A percentile compares a stretch with the other conserved stretches of the same genome.
Evolutionary conservation across 2,329 filamentous ascomycete genomes (phyloP).

Genomic region (Aureobasidium mangrovei): DNA sequence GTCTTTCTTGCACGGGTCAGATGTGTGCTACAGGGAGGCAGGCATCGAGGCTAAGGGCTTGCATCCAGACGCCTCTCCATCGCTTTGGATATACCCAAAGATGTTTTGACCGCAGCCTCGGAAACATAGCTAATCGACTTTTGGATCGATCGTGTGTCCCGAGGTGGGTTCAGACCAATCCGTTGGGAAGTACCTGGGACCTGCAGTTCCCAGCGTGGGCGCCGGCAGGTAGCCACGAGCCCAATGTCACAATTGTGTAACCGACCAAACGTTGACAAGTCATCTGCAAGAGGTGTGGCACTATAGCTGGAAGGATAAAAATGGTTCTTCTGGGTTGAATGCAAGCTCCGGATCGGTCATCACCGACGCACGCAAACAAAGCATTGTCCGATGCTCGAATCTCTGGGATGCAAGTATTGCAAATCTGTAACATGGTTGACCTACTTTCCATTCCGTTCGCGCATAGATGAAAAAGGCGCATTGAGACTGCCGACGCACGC

Average conservation of each 20-base stretch:
- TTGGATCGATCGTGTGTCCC: not conserved
- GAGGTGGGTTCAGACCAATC: not conserved
- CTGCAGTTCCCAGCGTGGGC: conserved; percentile 1
- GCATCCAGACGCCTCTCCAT: not conserved
- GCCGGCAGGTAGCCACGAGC: not conserved
- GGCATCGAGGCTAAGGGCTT: not conserved
- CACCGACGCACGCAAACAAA: not conserved
- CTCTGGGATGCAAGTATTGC: not conserved
- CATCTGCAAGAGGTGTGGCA: not conserved
- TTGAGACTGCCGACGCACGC: not conserved
- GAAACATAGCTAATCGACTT: not conserved
- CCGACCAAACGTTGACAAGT: not conserved
- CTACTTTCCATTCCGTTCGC: not conserved
- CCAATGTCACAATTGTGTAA: not conserved
- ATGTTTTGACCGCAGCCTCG: conserved; percentile 1
- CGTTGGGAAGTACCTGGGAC: conserved; percentile 1
- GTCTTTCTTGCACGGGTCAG: not conserved
- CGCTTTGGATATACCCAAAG: conserved; percentile 8
- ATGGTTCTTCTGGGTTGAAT: not conserved
- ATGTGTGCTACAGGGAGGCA: not conserved
- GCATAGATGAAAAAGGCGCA: too few relatives aligned
- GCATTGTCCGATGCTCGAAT: not conserved
- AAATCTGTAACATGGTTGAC: not conserved
- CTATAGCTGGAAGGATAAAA: not conserved
- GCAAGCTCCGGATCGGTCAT: not conserved